Conservation (phyloP, 2,329 filamentous ascomycete species). For the Epichloe typhina region DNA sequence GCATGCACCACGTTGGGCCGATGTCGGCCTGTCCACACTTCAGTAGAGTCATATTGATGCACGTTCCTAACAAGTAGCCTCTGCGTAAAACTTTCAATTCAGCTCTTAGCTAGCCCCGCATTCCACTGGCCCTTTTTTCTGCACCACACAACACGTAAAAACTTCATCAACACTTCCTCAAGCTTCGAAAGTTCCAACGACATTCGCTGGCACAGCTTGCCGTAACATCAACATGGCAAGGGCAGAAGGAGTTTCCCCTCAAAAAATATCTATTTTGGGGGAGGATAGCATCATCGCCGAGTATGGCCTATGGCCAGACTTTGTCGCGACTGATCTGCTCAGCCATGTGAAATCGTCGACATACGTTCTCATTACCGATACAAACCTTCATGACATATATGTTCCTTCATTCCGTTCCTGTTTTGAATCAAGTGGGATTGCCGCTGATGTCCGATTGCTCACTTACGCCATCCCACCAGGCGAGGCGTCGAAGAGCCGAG, state of each 20-base stretch:
- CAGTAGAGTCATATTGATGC: constrained; percentile 4
- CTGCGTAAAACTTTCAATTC: neutral
- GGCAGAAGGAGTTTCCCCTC: constrained; percentile 24
- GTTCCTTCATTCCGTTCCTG: constrained; percentile 55
- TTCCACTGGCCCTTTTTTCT: neutral
- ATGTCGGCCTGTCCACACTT: constrained; percentile 3
- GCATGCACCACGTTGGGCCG: neutral
- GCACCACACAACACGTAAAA: neutral
- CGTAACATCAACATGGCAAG: constrained; percentile 13
- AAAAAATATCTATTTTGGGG: constrained; percentile 67
- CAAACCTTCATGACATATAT: constrained; percentile 73
- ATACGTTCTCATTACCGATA: constrained; percentile 94
- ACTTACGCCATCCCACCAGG: constrained; percentile 81
- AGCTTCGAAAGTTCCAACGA: neutral
- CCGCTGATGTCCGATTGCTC: constrained; percentile 50
- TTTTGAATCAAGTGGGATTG: constrained; percentile 18
- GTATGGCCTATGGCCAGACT: constrained; percentile 76
- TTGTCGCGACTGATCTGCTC: constrained; percentile 70
- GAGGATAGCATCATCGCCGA: constrained; percentile 86
- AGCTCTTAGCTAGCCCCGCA: neutral
- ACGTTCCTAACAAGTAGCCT: neutral
- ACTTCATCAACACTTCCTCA: neutral
- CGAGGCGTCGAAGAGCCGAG: constrained; percentile 83
- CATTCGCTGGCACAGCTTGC: neutral
- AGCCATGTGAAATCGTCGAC: constrained; percentile 69